Base-by-base conservation (phyloP, 345 rosid species). In the Brassica juncea region DNA sequence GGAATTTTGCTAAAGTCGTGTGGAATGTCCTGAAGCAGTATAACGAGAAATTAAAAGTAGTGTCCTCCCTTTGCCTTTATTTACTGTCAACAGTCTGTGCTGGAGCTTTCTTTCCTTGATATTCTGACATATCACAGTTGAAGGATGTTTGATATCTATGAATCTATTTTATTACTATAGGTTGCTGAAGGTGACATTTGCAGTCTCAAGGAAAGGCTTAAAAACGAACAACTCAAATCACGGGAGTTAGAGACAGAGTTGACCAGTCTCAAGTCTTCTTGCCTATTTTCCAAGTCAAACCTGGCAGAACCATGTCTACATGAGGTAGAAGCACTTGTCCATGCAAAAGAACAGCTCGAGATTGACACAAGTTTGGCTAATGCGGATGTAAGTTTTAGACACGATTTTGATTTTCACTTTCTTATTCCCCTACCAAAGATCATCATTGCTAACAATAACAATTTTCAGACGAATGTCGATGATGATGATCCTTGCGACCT, bases 11-110 rank as follows among this genome's bases (percentile, higher is more conserved):
- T 28, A 89, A 86, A 88, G 88, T 89, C 73, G 5, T 89, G 74
- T 91, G 92, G 97, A 91, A 76, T 58, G 90, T 94, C 60, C 80
- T 94, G 86, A 91, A 90, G 90, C 88, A 90, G 83, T 81, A 85
- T 70, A 89, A 86, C 60, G 84, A 85, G 76, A 92, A 90, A 85
- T 80, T 94, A 23, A 85, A 84, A 94, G 98, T 94, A 74, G 68
- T 61, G 47, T 65, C 69, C 25, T 69, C 11, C 44, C 67, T 21
- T 32, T 70, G 7, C 28, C 49, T 52, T 25, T 6, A 27, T 14
- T 68, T 66, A 42, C 69, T 66, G 37, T 68, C 47, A 67, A n/a
- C 70, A 30, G 23, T 59, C 60, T 73, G 44, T 66, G 70, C 32
- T 59, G 35, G 39, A 67, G 59, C 32, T 27, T 49, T 65, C 3